These are phyloP conservation scores for Trypanosoma vivax DNA, from an alignment of 208 protist genomes.

Conservation along the genomic window DNA sequence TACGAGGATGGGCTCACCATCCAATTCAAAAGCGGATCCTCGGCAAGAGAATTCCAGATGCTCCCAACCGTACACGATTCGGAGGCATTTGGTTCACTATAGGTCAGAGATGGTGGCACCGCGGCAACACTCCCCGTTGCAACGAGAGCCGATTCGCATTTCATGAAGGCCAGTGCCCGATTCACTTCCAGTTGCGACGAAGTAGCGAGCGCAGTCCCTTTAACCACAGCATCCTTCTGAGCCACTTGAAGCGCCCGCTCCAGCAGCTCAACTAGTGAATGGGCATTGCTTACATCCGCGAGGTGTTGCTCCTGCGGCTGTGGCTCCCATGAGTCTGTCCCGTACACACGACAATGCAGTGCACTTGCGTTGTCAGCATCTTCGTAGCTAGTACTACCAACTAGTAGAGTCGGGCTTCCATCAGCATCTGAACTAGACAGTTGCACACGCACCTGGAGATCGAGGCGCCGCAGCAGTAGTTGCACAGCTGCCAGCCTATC, in stretches of 20 bases:
- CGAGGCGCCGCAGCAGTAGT: slow-evolving; percentile 4
- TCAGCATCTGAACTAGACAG: neutral
- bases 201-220: neutral
- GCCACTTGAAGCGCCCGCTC: slow-evolving; percentile 8
- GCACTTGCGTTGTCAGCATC: neutral
- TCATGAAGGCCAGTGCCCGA: slow-evolving; percentile 6
- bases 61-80: no score
- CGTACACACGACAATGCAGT: slow-evolving; percentile 16
- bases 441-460: slow-evolving; percentile 14
- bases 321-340: slow-evolving; percentile 21
- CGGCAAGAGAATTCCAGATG: no score
- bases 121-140: no score
- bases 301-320: slow-evolving; percentile 8
- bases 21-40: no score
- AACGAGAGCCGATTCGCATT: no score
- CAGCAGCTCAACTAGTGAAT: slow-evolving; percentile 9
- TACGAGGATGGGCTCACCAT: slow-evolving; percentile 3
- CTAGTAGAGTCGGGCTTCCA: neutral
- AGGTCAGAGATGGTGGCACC: no score
- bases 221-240: slow-evolving; percentile 6
- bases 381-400: neutral
- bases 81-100: no score
- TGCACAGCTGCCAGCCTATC: neutral
- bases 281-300: neutral
- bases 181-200: neutral